A percentile compares a stretch with the other conserved stretches of the same genome.
phyloP scores from a whole-genome alignment of 768 basidiomycete species.

The Myochromella boudieri region DNA sequence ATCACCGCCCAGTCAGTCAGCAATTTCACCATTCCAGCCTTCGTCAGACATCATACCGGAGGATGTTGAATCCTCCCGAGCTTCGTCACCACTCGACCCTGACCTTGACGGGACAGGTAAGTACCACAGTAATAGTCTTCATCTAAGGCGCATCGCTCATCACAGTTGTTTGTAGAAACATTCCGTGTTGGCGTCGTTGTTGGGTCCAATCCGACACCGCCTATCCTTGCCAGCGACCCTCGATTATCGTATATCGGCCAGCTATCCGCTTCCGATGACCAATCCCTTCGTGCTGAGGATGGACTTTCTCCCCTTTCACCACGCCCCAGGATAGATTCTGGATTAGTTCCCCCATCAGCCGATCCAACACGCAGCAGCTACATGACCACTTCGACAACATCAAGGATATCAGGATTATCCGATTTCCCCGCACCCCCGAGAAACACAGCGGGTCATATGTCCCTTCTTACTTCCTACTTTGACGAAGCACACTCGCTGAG shows the following conservation, averaged over 20 bases:
- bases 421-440: slow-evolving; percentile 70
- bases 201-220: slow-evolving; percentile 51
- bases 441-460: slow-evolving; percentile 32
- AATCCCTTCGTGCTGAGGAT: slow-evolving; percentile 3
- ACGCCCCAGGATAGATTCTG: slow-evolving; percentile 17
- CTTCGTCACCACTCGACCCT: slow-evolving; percentile 37
- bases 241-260: slow-evolving; percentile 41
- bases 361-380: slow-evolving; percentile 51
- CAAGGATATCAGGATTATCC: slow-evolving; percentile 69
- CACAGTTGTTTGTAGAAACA: slow-evolving; percentile 30
- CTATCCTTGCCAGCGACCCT: slow-evolving; percentile 36
- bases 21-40: slow-evolving; percentile 36
- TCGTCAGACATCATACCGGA: slow-evolving; percentile 45
- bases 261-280: slow-evolving; percentile 24
- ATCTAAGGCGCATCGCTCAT: slow-evolving; percentile 1
- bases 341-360: slow-evolving; percentile 32
- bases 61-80: slow-evolving; percentile 45
- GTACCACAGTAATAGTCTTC: slow-evolving; percentile 6
- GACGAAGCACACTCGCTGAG: slow-evolving; percentile 26
- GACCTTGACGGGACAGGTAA: slow-evolving; percentile 44
- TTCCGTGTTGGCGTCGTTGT: slow-evolving; percentile 53
- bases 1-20: slow-evolving; percentile 20
- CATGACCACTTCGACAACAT: slow-evolving; percentile 58
- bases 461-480: slow-evolving; percentile 45
- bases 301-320: neutral